Conservation (phyloP, 306 rosid species). For the Vachellia collinsii region DNA sequence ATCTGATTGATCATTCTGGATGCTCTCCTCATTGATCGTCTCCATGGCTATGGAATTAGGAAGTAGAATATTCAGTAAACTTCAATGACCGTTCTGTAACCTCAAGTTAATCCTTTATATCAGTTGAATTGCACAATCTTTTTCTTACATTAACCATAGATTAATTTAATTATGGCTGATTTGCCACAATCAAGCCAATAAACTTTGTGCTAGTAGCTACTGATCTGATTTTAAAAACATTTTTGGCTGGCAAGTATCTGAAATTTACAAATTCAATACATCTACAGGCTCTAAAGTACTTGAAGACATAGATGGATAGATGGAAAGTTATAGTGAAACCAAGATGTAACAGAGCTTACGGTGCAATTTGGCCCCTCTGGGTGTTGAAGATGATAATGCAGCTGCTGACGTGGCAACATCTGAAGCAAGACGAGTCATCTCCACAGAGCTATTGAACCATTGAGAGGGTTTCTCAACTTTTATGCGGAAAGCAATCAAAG, state of each 20-base stretch:
- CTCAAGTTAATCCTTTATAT: neutral
- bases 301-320: neutral
- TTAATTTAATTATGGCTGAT: too few species aligned
- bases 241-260: too few species aligned
- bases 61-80: neutral
- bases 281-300: neutral
- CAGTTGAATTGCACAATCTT: neutral
- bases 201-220: too few species aligned
- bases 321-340: neutral
- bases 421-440: conserved; percentile 64
- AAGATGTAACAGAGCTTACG: conserved; percentile 31
- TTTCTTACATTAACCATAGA: neutral
- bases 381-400: conserved; percentile 55
- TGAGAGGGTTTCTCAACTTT: conserved; percentile 63
- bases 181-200: too few species aligned
- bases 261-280: too few species aligned
- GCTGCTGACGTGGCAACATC: conserved; percentile 55
- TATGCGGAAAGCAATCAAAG: conserved; percentile 66
- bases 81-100: neutral
- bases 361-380: conserved; percentile 40
- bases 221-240: too few species aligned
- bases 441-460: conserved; percentile 42
- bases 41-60: conserved; percentile 47
- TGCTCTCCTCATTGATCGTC: conserved; percentile 50
- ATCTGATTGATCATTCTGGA: conserved; percentile 36